Evolutionary conservation across 1,284 basidiomycete genomes (phyloP).

Genomic region (Gomphus bonarii): DNA sequence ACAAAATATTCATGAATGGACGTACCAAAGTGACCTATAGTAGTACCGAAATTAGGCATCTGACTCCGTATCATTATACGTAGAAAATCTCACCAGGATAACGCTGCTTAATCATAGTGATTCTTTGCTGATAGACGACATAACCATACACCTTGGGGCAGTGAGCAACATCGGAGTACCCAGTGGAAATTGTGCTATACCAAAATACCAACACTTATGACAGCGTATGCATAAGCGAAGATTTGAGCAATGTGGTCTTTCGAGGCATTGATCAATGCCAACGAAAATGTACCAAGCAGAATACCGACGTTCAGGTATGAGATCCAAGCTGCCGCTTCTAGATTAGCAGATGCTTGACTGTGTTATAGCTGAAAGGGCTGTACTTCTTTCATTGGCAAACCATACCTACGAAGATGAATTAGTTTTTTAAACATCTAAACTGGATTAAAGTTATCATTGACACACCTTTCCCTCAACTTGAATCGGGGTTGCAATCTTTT

Average conservation of each 20-base stretch:
- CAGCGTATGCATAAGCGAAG: constrained; percentile 82
- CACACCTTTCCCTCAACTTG: constrained; percentile 90
- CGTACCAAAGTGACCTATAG: constrained; percentile 2
- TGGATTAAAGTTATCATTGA: background rate
- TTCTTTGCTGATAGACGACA: constrained; percentile 77
- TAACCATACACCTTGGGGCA: constrained; percentile 71
- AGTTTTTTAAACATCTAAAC: background rate
- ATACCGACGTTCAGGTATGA: constrained; percentile 85
- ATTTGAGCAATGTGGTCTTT: constrained; percentile 61
- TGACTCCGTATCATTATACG: constrained; percentile 4
- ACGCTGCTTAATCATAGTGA: constrained; percentile 84
- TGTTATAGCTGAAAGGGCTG: background rate
- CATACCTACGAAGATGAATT: constrained; percentile 32
- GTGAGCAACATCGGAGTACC: background rate
- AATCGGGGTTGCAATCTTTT: constrained; percentile 84
- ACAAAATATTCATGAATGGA: background rate
- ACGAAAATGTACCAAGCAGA: constrained; percentile 75
- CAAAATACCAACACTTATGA: constrained; percentile 60
- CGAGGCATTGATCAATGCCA: constrained; percentile 85
- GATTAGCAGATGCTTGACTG: background rate
- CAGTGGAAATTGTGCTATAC: constrained; percentile 26
- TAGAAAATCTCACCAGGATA: constrained; percentile 51
- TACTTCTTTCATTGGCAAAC: constrained; percentile 97
- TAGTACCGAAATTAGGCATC: constrained; percentile 1
- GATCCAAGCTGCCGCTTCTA: constrained; percentile 60